Conservation (phyloP, 1,284 basidiomycete species). For the Neolentinus lepideus region DNA sequence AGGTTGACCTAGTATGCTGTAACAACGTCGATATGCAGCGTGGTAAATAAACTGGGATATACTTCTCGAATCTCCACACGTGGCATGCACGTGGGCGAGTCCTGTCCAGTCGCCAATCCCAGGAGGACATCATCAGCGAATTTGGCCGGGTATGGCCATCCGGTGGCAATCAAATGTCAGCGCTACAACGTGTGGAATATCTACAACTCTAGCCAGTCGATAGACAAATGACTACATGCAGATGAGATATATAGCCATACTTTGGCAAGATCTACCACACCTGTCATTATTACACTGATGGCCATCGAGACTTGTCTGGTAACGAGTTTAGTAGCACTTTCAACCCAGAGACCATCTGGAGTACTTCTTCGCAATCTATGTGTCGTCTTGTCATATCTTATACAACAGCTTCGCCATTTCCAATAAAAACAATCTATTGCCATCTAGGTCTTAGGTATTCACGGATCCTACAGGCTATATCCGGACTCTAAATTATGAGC, state of each 20-base stretch:
- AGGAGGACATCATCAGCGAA: neutral
- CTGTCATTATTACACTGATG: neutral
- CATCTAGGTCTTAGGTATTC: no score
- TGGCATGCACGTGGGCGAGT: no score
- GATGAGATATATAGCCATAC: neutral
- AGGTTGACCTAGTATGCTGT: no score
- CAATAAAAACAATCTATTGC: no score
- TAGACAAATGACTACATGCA: neutral
- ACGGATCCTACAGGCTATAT: no score
- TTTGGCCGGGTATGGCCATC: neutral
- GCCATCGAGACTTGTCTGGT: neutral
- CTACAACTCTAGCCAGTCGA: neutral
- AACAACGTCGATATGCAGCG: no score
- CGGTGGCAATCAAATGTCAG: neutral
- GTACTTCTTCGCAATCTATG: neutral
- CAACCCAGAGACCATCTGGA: neutral
- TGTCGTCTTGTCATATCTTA: no score
- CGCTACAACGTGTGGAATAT: neutral
- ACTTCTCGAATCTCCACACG: no score
- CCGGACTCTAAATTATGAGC: no score
- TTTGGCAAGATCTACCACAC: neutral
- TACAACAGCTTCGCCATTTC: no score
- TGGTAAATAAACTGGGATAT: no score
- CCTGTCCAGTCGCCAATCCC: no score
- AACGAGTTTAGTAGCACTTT: neutral